Conservation (phyloP, 2,329 filamentous ascomycete genomes). For the Colletotrichum agaves region DNA sequence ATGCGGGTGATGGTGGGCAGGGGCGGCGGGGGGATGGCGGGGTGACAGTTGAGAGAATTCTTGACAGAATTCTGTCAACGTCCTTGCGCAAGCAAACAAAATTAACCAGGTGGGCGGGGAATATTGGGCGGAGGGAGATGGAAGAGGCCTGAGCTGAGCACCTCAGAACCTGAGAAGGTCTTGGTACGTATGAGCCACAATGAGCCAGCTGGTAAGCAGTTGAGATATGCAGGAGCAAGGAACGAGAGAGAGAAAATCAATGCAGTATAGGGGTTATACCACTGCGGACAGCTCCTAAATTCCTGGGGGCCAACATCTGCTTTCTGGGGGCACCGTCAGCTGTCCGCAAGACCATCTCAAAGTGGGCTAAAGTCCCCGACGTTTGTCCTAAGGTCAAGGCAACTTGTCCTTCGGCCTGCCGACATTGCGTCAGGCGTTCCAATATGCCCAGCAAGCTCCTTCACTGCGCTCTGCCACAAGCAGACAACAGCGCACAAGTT, state of each 20-base stretch:
- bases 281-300: too few species aligned
- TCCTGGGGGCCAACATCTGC: too few species aligned
- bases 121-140: conserved; percentile 13
- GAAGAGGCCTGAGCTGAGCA: background rate
- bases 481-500: background rate
- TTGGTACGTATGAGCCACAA: conserved; percentile 25
- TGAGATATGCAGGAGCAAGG: background rate
- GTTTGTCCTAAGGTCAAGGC: background rate
- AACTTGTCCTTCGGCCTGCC: background rate
- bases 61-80: conserved; percentile 18
- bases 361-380: conserved; percentile 2
- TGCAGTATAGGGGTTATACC: too few species aligned
- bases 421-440: conserved; percentile 14
- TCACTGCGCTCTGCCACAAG: background rate
- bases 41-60: conserved; percentile 30
- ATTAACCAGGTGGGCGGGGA: background rate
- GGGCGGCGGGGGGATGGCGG: conserved; percentile 2
- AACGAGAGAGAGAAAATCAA: background rate
- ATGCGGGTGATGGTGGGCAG: background rate
- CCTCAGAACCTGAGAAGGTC: background rate
- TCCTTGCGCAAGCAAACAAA: conserved; percentile 10
- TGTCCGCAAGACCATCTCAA: background rate
- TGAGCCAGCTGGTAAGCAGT: conserved; percentile 21
- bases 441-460: background rate
- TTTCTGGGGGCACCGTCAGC: background rate